phyloP scores from a whole-genome alignment of 2,329 filamentous ascomycete species.

The Lecanicillium sp. region DNA sequence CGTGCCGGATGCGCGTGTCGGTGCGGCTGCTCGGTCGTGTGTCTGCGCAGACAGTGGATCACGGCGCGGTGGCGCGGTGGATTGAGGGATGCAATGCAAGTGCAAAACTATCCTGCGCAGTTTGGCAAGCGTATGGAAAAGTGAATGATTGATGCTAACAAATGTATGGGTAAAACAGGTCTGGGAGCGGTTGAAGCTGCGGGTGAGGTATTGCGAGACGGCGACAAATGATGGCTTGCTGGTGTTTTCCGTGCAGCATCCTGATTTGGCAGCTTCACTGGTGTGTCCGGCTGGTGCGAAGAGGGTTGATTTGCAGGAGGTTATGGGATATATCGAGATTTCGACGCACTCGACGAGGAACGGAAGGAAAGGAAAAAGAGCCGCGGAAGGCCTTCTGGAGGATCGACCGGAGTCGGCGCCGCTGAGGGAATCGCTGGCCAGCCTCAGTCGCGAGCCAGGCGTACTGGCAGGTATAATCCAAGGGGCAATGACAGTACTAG shows the following conservation, averaged over 20 bases:
- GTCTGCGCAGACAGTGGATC: slow-evolving; percentile 14
- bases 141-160: background rate
- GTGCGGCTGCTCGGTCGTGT: slow-evolving; percentile 16
- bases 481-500: slow-evolving; percentile 21
- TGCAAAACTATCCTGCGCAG: background rate
- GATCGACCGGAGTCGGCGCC: background rate
- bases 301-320: slow-evolving; percentile 23
- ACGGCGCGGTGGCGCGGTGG: slow-evolving; percentile 18
- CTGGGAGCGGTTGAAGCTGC: slow-evolving; percentile 27
- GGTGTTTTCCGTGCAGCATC: slow-evolving; percentile 32
- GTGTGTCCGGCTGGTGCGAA: slow-evolving; percentile 22
- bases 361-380: background rate
- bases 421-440: too few species aligned
- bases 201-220: slow-evolving; percentile 18
- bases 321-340: slow-evolving; percentile 23
- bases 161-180: slow-evolving; percentile 18
- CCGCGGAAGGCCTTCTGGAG: background rate
- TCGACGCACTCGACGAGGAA: background rate
- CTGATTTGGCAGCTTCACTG: slow-evolving; percentile 27
- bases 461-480: too few species aligned
- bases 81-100: slow-evolving; percentile 25
- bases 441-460: too few species aligned
- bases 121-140: background rate
- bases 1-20: slow-evolving; percentile 25
- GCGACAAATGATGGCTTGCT: slow-evolving; percentile 18